phyloP scores from a whole-genome alignment of 164 flowering plant genomes.

The Stephania japonica region DNA sequence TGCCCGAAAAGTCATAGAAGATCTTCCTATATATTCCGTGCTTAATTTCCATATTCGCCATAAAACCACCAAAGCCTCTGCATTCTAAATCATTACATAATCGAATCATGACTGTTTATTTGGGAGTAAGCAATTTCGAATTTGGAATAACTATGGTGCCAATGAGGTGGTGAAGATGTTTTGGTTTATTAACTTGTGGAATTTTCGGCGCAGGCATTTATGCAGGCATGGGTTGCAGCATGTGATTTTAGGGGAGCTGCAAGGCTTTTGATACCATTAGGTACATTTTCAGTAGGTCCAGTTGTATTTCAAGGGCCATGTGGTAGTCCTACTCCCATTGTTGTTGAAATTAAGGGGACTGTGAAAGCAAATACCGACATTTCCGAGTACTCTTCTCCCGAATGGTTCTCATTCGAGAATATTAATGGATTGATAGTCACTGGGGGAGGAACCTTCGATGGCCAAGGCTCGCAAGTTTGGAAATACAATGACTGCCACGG shows the following conservation, averaged over 20 bases:
- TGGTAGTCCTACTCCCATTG: background rate
- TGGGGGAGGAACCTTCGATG: constrained; percentile 2
- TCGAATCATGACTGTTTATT: too few relatives aligned
- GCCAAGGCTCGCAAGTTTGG: constrained; percentile 5
- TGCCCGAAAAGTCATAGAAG: too few relatives aligned
- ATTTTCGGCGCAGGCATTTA: background rate
- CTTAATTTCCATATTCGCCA: too few relatives aligned
- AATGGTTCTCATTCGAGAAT: background rate
- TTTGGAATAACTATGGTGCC: background rate
- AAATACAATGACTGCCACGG: background rate
- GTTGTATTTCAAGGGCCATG: constrained; percentile 8
- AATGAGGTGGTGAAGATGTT: background rate
- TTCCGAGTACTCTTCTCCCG: background rate
- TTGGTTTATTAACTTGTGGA: background rate
- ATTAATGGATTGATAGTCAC: background rate
- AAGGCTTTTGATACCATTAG: background rate
- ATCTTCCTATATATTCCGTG: too few relatives aligned
- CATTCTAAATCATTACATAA: too few relatives aligned
- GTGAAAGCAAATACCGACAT: background rate
- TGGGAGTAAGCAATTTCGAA: too few relatives aligned
- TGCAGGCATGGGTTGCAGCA: constrained; percentile 6
- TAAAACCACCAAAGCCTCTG: too few relatives aligned
- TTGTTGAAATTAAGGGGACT: constrained; percentile 1
- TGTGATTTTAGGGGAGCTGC: background rate
- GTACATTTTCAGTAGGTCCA: constrained; percentile 2